Conservation (phyloP, 2,329 filamentous ascomycete species). For the Phaeosphaeria sp. region DNA sequence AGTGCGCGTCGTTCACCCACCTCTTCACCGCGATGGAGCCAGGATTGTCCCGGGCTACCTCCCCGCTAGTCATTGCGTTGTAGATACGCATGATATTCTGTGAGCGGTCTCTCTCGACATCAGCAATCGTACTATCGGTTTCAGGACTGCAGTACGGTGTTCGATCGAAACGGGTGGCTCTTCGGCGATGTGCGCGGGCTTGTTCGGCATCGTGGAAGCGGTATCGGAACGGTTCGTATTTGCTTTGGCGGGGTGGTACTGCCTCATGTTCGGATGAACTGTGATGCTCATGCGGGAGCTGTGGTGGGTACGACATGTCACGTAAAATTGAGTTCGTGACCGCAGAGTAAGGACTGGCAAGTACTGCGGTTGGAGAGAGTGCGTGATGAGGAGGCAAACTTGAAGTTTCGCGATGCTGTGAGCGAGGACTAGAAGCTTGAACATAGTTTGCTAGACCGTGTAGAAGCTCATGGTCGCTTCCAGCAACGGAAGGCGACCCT, state of each 20-base stretch:
- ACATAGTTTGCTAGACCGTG: conserved; percentile 18
- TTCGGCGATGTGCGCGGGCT: conserved; percentile 34
- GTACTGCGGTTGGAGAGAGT: conserved; percentile 6
- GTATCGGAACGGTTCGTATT: conserved; percentile 28
- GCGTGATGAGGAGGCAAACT: not conserved
- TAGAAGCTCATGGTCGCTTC: conserved; percentile 12
- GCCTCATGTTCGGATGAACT: not conserved
- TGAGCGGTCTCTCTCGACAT: conserved; percentile 24
- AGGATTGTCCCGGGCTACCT: conserved; percentile 39
- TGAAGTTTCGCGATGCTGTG: conserved; percentile 2
- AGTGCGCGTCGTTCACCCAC: conserved; percentile 41
- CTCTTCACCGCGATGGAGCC: conserved; percentile 42
- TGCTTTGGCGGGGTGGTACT: conserved; percentile 6
- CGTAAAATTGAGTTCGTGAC: conserved; percentile 1
- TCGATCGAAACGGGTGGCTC: conserved; percentile 32
- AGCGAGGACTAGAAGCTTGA: conserved; percentile 14
- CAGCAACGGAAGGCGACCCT: conserved; percentile 3
- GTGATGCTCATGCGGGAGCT: not conserved
- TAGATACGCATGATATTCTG: conserved; percentile 43
- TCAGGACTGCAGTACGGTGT: conserved; percentile 32
- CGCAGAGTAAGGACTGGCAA: conserved; percentile 5
- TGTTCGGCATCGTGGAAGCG: conserved; percentile 25
- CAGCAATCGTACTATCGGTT: conserved; percentile 28
- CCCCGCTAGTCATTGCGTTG: conserved; percentile 40
- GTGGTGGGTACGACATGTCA: not conserved